Conservation (phyloP, 2,329 filamentous ascomycete genomes). For the Trichothecium roseum region DNA sequence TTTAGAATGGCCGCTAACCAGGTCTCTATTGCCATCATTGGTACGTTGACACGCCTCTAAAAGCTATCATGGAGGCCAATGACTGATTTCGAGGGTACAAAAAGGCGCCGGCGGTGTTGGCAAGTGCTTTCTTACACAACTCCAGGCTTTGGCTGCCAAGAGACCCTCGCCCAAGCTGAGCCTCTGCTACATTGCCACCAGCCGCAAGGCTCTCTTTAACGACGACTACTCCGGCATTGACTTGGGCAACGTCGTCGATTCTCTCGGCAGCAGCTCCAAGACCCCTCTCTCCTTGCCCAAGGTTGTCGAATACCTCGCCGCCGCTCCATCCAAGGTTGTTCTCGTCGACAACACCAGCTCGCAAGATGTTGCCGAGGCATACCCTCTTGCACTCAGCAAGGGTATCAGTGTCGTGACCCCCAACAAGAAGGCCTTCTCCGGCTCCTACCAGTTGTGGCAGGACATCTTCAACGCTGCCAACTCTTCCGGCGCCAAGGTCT, state of each 20-base stretch:
- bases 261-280: constrained; percentile 53
- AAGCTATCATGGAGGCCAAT: neutral
- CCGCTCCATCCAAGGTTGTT: constrained; percentile 67
- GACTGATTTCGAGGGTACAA: constrained; percentile 2
- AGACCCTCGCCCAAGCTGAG: constrained; percentile 60
- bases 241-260: constrained; percentile 48
- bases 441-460: constrained; percentile 70
- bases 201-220: constrained; percentile 70
- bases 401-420: constrained; percentile 90
- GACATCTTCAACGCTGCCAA: constrained; percentile 71
- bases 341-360: constrained; percentile 95
- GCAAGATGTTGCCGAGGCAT: constrained; percentile 71
- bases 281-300: constrained; percentile 58
- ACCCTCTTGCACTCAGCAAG: constrained; percentile 68
- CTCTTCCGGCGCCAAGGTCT: constrained; percentile 67
- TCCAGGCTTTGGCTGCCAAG: constrained; percentile 55
- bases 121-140: constrained; percentile 79
- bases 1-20: constrained; percentile 33
- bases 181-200: constrained; percentile 78
- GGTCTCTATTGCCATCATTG: constrained; percentile 43
- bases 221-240: constrained; percentile 59
- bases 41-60: constrained; percentile 18
- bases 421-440: constrained; percentile 97
- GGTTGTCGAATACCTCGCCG: constrained; percentile 66
- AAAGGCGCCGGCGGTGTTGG: constrained; percentile 87